Conservation (phyloP, 805 yeast species). For the Candida germanica region DNA sequence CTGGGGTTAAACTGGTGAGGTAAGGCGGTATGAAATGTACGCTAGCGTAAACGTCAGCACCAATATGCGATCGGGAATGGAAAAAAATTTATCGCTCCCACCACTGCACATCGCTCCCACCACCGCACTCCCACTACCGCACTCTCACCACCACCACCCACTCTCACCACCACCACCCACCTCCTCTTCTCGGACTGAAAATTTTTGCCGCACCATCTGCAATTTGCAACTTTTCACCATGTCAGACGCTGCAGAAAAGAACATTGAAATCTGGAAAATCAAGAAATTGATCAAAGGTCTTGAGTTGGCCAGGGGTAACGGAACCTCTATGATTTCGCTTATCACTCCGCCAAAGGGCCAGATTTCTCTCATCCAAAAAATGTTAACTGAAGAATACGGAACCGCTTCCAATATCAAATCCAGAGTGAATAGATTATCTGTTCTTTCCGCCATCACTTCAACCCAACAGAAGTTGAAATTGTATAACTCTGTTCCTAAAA, state of each 20-base stretch:
- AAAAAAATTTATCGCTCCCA: too few relatives aligned
- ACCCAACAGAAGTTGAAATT: slow-evolving; percentile 95
- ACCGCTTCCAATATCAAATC: slow-evolving; percentile 98
- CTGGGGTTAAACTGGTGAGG: too few relatives aligned
- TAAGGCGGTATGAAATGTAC: too few relatives aligned
- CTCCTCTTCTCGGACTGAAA: neutral
- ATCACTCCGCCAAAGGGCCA: slow-evolving; percentile 96
- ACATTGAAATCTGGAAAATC: slow-evolving; percentile 98
- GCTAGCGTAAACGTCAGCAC: too few relatives aligned
- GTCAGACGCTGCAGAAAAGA: slow-evolving; percentile 82
- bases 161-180: neutral
- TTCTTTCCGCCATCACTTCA: slow-evolving; percentile 93
- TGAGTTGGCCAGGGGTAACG: slow-evolving; percentile 94
- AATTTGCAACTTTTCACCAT: slow-evolving; percentile 4
- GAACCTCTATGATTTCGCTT: slow-evolving; percentile 97
- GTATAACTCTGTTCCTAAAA: slow-evolving; percentile 85
- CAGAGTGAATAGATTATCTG: slow-evolving; percentile 94
- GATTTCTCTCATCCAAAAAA: slow-evolving; percentile 79
- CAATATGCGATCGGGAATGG: too few relatives aligned
- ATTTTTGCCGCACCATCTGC: too few relatives aligned
- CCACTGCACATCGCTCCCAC: neutral
- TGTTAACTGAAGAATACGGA: slow-evolving; percentile 97
- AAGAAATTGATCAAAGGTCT: slow-evolving; percentile 86
- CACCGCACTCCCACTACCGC: neutral
- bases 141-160: neutral